phyloP scores from a whole-genome alignment of 129 eudicot species.

The Kitagawia praeruptora region DNA sequence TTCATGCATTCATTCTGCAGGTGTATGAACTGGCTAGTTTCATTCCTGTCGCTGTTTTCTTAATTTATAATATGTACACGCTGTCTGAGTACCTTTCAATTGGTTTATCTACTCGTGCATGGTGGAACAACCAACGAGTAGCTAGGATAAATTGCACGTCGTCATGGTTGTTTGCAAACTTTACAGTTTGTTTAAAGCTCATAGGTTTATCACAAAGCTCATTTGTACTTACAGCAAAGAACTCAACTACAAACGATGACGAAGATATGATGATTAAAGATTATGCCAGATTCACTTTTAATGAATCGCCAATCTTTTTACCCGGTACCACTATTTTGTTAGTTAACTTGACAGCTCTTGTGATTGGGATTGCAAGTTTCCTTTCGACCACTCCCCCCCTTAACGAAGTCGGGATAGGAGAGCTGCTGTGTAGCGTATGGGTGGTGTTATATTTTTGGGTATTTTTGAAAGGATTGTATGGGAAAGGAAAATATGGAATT shows the following conservation, averaged over 20 bases:
- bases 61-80: slow-evolving; percentile 24
- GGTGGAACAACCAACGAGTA: slow-evolving; percentile 58
- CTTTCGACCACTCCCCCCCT: background rate
- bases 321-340: slow-evolving; percentile 31
- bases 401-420: slow-evolving; percentile 23
- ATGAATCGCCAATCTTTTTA: slow-evolving; percentile 32
- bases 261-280: slow-evolving; percentile 8
- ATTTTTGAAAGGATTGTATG: slow-evolving; percentile 41
- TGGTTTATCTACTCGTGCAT: slow-evolving; percentile 31
- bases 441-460: slow-evolving; percentile 35
- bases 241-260: slow-evolving; percentile 11
- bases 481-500: slow-evolving; percentile 49
- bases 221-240: slow-evolving; percentile 48
- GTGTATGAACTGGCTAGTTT: slow-evolving; percentile 22
- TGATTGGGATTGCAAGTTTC: slow-evolving; percentile 14
- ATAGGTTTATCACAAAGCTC: slow-evolving; percentile 31
- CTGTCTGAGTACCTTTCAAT: slow-evolving; percentile 26
- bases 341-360: slow-evolving; percentile 35
- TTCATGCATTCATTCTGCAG: background rate
- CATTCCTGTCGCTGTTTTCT: slow-evolving; percentile 21
- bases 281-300: slow-evolving; percentile 34
- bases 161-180: slow-evolving; percentile 27
- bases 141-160: slow-evolving; percentile 29
- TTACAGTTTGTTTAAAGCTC: slow-evolving; percentile 27
- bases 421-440: slow-evolving; percentile 29